These are phyloP conservation scores for Stellera chamaejasme DNA, from an alignment of 345 rosid species.

Conservation along the genomic window DNA sequence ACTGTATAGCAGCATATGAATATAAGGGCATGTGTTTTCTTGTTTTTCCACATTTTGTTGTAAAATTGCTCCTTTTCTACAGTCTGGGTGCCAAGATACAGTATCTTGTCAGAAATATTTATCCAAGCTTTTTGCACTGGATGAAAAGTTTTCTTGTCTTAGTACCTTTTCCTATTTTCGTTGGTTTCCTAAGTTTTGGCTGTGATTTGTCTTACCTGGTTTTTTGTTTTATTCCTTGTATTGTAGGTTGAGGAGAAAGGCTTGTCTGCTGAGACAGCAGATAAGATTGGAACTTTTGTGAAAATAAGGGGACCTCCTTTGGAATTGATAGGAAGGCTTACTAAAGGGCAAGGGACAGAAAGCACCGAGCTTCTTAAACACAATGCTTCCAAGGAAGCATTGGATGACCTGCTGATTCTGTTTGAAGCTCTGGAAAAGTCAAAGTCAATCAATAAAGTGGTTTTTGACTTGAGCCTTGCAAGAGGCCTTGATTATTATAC, in stretches of 20 bases:
- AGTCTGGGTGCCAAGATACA: too few relatives aligned
- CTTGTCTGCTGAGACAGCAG: slow-evolving; percentile 56
- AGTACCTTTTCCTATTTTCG: background rate
- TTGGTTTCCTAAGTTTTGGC: slow-evolving; percentile 1
- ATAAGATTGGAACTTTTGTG: slow-evolving; percentile 66
- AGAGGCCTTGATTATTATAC: slow-evolving; percentile 99
- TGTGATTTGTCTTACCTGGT: background rate
- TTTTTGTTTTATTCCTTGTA: slow-evolving; percentile 7
- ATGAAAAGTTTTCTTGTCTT: background rate
- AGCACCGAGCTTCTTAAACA: slow-evolving; percentile 56
- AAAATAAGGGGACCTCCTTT: slow-evolving; percentile 69
- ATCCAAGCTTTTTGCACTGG: background rate
- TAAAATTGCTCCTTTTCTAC: too few relatives aligned
- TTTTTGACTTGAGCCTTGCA: slow-evolving; percentile 94
- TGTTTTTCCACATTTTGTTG: too few relatives aligned
- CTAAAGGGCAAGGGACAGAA: slow-evolving; percentile 41
- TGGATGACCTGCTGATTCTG: slow-evolving; percentile 65
- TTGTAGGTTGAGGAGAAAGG: slow-evolving; percentile 86
- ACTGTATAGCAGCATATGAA: too few relatives aligned
- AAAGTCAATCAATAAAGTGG: slow-evolving; percentile 62
- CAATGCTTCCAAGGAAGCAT: slow-evolving; percentile 49
- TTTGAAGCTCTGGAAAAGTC: slow-evolving; percentile 82
- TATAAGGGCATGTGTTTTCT: too few relatives aligned
- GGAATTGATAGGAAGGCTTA: slow-evolving; percentile 51
- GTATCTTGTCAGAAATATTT: background rate